These are phyloP conservation scores for Gossypium longicalyx DNA, from an alignment of 345 rosid species.

Conservation along the genomic window DNA sequence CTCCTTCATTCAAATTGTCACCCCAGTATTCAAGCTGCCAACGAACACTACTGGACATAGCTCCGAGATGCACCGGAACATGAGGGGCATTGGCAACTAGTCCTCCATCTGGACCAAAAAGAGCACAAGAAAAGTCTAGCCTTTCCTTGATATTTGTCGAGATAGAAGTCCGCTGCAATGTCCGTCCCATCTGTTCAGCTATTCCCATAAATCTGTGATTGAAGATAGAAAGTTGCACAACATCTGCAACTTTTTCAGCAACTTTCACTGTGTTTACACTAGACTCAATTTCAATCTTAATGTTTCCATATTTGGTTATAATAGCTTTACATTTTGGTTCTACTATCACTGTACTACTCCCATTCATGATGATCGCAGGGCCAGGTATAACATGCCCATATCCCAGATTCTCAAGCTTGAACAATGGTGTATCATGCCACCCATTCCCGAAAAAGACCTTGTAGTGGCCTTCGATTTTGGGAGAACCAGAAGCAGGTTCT, in stretches of 20 bases:
- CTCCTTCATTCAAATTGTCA: slow-evolving; percentile 70
- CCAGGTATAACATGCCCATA: slow-evolving; percentile 62
- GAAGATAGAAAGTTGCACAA: slow-evolving; percentile 91
- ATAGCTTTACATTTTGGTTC: slow-evolving; percentile 81
- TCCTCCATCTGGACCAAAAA: slow-evolving; percentile 91
- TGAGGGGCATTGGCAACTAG: slow-evolving; percentile 98
- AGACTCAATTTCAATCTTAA: slow-evolving; percentile 66
- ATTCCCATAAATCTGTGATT: slow-evolving; percentile 98
- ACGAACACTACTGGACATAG: slow-evolving; percentile 89
- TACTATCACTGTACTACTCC: slow-evolving; percentile 89
- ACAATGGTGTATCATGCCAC: slow-evolving; percentile 70
- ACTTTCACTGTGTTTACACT: slow-evolving; percentile 33
- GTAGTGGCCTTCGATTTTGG: slow-evolving; percentile 55
- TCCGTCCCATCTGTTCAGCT: slow-evolving; percentile 98
- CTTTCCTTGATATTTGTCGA: slow-evolving; percentile 95
- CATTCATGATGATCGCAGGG: slow-evolving; percentile 95
- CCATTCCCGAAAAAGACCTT: slow-evolving; percentile 69
- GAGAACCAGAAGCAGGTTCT: slow-evolving; percentile 44
- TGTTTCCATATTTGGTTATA: slow-evolving; percentile 86
- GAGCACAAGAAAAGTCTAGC: slow-evolving; percentile 94
- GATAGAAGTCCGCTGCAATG: slow-evolving; percentile 93
- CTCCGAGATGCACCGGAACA: slow-evolving; percentile 95
- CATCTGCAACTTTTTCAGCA: slow-evolving; percentile 79
- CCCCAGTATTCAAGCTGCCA: slow-evolving; percentile 94
- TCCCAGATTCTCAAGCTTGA: slow-evolving; percentile 75